Evolutionary conservation across 768 basidiomycete species (phyloP).

Genomic region (Termitomyces sp.): DNA sequence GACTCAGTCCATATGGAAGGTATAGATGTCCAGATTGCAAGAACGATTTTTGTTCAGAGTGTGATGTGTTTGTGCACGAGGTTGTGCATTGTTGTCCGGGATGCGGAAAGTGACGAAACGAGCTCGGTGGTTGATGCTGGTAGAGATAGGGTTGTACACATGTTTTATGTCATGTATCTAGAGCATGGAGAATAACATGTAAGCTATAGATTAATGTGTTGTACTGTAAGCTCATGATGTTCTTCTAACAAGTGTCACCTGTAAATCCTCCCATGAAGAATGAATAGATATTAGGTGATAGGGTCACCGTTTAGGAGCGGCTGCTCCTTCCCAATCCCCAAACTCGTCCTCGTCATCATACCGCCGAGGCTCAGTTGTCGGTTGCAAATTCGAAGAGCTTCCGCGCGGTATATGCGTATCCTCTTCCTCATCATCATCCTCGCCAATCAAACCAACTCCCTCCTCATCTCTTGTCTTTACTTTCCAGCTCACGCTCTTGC

Average conservation of each 20-base stretch:
- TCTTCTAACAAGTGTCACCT: background rate
- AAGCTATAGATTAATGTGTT: conserved; percentile 8
- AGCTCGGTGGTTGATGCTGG: background rate
- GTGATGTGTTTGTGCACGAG: conserved; percentile 95
- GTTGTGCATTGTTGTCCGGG: conserved; percentile 94
- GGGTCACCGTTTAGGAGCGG: conserved; percentile 5
- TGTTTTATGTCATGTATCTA: background rate
- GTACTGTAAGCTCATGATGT: conserved; percentile 2
- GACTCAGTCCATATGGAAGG: conserved; percentile 79
- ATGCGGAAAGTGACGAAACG: conserved; percentile 48
- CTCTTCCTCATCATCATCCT: conserved; percentile 29
- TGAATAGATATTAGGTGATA: background rate
- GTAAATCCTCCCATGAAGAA: background rate
- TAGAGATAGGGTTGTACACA: background rate
- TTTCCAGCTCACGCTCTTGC: conserved; percentile 10
- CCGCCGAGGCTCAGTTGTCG: background rate
- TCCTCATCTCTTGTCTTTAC: conserved; percentile 32
- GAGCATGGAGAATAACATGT: background rate
- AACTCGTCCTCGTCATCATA: conserved; percentile 14
- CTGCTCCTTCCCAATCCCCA: conserved; percentile 15
- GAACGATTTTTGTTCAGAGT: conserved; percentile 90
- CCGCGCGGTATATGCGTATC: conserved; percentile 7
- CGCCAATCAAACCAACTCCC: conserved; percentile 38
- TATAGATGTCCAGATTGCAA: conserved; percentile 87
- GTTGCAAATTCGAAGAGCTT: conserved; percentile 2